Conservation (phyloP, 257 asterid genomes). For the Paraleonurus japonicus region DNA sequence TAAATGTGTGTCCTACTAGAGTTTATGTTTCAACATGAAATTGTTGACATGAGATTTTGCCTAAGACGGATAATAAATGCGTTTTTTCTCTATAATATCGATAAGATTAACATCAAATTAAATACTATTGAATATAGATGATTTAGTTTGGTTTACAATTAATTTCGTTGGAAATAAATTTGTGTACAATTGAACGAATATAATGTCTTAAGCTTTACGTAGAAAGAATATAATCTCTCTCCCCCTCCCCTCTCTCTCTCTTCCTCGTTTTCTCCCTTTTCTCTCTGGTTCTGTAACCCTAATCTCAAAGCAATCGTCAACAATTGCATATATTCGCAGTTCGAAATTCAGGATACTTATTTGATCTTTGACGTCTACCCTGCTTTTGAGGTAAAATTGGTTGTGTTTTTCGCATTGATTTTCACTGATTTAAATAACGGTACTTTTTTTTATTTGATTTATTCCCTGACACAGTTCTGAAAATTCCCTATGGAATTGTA, state of each 20-base stretch:
- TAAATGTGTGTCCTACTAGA: no score
- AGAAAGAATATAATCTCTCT: background rate
- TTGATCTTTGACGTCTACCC: conserved; percentile 18
- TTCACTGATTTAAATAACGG: background rate
- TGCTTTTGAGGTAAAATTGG: conserved; percentile 25
- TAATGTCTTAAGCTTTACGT: background rate
- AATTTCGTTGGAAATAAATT: no score
- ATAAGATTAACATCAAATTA: no score
- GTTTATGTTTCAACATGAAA: no score
- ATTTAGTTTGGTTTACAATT: background rate
- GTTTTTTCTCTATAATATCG: no score
- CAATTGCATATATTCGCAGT: background rate
- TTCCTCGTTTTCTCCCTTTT: background rate
- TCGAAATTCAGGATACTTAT: conserved; percentile 13
- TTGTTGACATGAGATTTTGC: no score
- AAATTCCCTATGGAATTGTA: background rate
- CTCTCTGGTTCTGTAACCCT: conserved; percentile 28
- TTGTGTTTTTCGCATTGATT: background rate
- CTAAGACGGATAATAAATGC: no score
- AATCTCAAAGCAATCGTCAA: conserved; percentile 12
- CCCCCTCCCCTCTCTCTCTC: background rate
- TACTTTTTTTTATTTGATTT: background rate
- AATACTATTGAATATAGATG: no score
- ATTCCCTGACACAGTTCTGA: background rate
- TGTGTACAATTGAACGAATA: background rate